A percentile compares a stretch with the other conserved stretches of the same genome.
phyloP scores from a whole-genome alignment of 148 eudicot species.

The Mesembryanthemum crystallinum region DNA sequence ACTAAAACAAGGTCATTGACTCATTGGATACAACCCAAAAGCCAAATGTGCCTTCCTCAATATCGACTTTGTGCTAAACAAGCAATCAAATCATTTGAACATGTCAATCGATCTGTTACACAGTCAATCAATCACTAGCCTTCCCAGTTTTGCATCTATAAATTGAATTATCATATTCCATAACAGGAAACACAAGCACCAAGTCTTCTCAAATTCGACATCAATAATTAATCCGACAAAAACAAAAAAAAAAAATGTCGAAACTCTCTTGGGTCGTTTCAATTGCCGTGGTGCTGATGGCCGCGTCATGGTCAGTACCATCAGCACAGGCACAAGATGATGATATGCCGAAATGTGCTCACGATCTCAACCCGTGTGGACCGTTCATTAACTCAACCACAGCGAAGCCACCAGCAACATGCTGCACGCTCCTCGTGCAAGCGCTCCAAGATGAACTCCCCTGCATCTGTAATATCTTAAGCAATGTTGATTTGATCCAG shows the following conservation, averaged over 20 bases:
- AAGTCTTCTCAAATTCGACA: too few species aligned
- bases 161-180: too few species aligned
- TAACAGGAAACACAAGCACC: background rate
- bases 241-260: background rate
- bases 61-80: too few species aligned
- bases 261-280: background rate
- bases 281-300: background rate
- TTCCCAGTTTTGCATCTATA: too few species aligned
- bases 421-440: constrained; percentile 14
- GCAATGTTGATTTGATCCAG: background rate
- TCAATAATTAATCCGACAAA: too few species aligned
- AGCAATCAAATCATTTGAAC: too few species aligned
- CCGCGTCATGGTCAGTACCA: background rate
- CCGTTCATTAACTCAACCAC: constrained; percentile 8
- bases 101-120: too few species aligned
- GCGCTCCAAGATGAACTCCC: constrained; percentile 5
- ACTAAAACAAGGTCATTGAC: too few species aligned
- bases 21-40: too few species aligned
- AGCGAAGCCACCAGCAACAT: background rate
- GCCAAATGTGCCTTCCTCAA: too few species aligned
- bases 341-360: background rate
- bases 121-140: too few species aligned
- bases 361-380: constrained; percentile 2
- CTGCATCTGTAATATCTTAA: constrained; percentile 17
- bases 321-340: background rate